Percentiles rank a stretch among this genome's conserved stretches.
Conservation (phyloP, 768 basidiomycete species). For the Pulveroboletus sp. region DNA sequence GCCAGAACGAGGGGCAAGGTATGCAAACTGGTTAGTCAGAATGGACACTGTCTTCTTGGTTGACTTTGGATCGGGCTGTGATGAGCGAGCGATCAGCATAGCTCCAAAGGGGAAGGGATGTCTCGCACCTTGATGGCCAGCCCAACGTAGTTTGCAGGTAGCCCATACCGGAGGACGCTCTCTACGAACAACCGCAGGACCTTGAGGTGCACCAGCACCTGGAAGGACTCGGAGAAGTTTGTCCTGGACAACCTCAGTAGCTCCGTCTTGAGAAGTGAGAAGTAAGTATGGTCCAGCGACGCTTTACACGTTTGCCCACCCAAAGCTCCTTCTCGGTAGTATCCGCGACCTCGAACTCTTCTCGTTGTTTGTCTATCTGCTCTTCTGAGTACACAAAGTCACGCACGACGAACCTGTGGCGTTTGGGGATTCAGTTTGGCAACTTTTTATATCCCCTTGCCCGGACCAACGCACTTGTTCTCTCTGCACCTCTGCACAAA, state of each 20-base stretch:
- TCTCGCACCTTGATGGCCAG: slow-evolving; percentile 67
- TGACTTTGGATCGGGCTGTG: slow-evolving; percentile 80
- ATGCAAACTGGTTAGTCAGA: slow-evolving; percentile 74
- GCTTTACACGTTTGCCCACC: slow-evolving; percentile 46
- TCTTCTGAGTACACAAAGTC: slow-evolving; percentile 90
- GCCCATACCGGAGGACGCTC: slow-evolving; percentile 90
- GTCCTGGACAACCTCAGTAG: slow-evolving; percentile 85
- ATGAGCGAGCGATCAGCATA: not conserved
- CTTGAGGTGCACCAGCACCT: slow-evolving; percentile 91
- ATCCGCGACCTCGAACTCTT: slow-evolving; percentile 76
- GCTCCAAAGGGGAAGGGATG: not conserved
- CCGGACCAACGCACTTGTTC: slow-evolving; percentile 62
- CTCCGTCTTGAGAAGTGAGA: slow-evolving; percentile 60
- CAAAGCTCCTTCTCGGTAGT: slow-evolving; percentile 94
- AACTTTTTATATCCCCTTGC: not conserved
- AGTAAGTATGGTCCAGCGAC: not conserved
- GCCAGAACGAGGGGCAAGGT: slow-evolving; percentile 66
- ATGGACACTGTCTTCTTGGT: slow-evolving; percentile 72
- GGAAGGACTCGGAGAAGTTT: slow-evolving; percentile 96
- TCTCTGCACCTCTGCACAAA: slow-evolving; percentile 93
- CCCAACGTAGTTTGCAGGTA: slow-evolving; percentile 87
- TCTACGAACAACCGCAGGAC: slow-evolving; percentile 89
- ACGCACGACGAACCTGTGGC: slow-evolving; percentile 79
- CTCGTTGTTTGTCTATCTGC: slow-evolving; percentile 69
- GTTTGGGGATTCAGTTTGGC: slow-evolving; percentile 7